These are phyloP conservation scores for Arachis monticola DNA, from an alignment of 331 rosid species.

Conservation along the genomic window DNA sequence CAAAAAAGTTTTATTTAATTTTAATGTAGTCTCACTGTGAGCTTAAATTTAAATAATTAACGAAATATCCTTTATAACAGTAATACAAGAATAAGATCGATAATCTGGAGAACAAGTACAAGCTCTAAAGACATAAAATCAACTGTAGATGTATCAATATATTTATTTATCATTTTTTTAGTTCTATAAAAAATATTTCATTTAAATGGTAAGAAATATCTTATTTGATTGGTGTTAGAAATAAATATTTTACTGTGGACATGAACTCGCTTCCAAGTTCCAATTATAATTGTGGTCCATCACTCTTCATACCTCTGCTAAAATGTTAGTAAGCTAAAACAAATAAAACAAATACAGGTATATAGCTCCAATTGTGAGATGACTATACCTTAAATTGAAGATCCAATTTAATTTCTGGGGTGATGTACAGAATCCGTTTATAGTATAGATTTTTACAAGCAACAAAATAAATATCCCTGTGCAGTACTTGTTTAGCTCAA, in stretches of 20 bases:
- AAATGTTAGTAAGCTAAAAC: not conserved
- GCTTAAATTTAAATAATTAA: no score
- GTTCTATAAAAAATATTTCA: no score
- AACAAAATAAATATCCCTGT: not conserved
- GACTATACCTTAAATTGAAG: not conserved
- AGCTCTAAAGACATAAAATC: no score
- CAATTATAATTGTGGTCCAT: not conserved
- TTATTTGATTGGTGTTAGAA: not conserved
- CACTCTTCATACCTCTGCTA: not conserved
- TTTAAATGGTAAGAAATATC: not conserved
- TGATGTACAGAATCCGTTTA: constrained; percentile 21
- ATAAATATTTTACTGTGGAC: not conserved
- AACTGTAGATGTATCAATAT: no score
- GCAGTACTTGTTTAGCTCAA: constrained; percentile 8
- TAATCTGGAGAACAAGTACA: no score
- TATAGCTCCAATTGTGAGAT: constrained; percentile 4
- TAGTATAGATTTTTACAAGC: not conserved
- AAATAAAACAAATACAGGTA: not conserved
- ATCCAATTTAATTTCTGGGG: constrained; percentile 1
- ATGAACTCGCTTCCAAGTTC: not conserved
- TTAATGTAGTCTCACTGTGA: no score
- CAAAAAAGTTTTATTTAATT: no score
- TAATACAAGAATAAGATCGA: no score
- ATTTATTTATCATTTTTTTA: no score
- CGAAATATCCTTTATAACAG: no score